A percentile compares a stretch with the other conserved stretches of the same genome.
Evolutionary conservation across 2,329 filamentous ascomycete species (phyloP).

Genomic region (Thielaviopsis cerberus): DNA sequence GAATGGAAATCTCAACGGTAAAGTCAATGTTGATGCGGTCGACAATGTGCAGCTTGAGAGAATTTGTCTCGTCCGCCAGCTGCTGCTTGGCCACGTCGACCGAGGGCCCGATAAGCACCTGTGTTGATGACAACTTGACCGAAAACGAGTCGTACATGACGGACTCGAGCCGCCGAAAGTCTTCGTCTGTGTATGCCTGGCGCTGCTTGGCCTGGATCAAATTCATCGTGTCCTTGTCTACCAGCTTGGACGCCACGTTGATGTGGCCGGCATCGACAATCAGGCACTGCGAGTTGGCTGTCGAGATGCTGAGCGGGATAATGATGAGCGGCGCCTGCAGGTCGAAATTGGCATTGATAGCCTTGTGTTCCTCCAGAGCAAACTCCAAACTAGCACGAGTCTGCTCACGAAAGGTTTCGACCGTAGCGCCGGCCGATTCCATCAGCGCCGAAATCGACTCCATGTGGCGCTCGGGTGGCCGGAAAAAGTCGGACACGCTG

Average conservation of each 20-base stretch:
- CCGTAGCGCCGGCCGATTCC: constrained; percentile 87
- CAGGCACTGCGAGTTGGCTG: constrained; percentile 62
- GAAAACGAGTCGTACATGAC: constrained; percentile 97
- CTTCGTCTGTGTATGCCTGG: constrained; percentile 70
- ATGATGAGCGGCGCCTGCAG: constrained; percentile 93
- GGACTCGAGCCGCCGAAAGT: constrained; percentile 71
- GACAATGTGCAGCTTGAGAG: constrained; percentile 67
- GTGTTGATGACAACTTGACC: constrained; percentile 81
- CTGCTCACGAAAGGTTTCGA: constrained; percentile 86
- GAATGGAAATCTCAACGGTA: constrained; percentile 82
- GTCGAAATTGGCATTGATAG: constrained; percentile 87
- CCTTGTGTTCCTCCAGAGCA: constrained; percentile 92
- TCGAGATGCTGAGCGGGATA: constrained; percentile 78
- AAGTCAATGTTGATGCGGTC: constrained; percentile 97
- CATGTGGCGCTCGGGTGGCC: constrained; percentile 91
- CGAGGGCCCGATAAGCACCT: constrained; percentile 84
- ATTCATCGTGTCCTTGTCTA: constrained; percentile 75
- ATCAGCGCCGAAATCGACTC: constrained; percentile 91
- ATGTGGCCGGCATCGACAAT: constrained; percentile 94
- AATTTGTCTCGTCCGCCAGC: constrained; percentile 46
- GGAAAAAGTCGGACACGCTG: constrained; percentile 85
- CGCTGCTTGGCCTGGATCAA: constrained; percentile 83
- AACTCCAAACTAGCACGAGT: constrained; percentile 91
- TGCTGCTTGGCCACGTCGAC: constrained; percentile 79
- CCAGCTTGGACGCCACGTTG: constrained; percentile 80